Conservation (phyloP, 495 filamentous ascomycete genomes). For the Venustampulla echinocandica region DNA sequence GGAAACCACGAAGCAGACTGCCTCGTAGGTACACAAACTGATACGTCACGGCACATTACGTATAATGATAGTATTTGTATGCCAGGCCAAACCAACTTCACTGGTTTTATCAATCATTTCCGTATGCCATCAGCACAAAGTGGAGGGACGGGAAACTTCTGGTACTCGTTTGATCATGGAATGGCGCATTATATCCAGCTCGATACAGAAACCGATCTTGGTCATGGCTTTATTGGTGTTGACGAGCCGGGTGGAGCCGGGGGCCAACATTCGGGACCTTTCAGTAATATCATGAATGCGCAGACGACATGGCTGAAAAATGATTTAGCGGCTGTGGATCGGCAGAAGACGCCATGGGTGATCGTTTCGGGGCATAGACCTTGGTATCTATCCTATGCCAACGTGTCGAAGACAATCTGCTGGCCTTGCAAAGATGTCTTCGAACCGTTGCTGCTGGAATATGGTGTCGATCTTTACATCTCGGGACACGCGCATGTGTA, state of each 20-base stretch:
- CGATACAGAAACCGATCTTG: constrained; percentile 42
- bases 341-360: constrained; percentile 44
- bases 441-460: constrained; percentile 36
- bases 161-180: constrained; percentile 52
- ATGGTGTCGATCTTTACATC: constrained; percentile 42
- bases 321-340: constrained; percentile 42
- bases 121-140: constrained; percentile 39
- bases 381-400: constrained; percentile 33
- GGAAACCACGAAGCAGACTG: constrained; percentile 31
- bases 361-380: constrained; percentile 45
- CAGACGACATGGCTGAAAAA: constrained; percentile 39
- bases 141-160: constrained; percentile 41
- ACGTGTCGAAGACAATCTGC: constrained; percentile 27
- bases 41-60: constrained; percentile 39
- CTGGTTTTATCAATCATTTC: constrained; percentile 32
- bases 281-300: constrained; percentile 34
- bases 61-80: constrained; percentile 29
- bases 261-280: constrained; percentile 40
- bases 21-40: constrained; percentile 40
- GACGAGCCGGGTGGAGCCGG: constrained; percentile 33
- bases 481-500: constrained; percentile 38
- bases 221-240: constrained; percentile 28
- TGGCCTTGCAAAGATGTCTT: no score
- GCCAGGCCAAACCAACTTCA: constrained; percentile 32
- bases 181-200: constrained; percentile 43